Conservation (phyloP, 352 stramenopile genomes). For the Phytophthora sp. region DNA sequence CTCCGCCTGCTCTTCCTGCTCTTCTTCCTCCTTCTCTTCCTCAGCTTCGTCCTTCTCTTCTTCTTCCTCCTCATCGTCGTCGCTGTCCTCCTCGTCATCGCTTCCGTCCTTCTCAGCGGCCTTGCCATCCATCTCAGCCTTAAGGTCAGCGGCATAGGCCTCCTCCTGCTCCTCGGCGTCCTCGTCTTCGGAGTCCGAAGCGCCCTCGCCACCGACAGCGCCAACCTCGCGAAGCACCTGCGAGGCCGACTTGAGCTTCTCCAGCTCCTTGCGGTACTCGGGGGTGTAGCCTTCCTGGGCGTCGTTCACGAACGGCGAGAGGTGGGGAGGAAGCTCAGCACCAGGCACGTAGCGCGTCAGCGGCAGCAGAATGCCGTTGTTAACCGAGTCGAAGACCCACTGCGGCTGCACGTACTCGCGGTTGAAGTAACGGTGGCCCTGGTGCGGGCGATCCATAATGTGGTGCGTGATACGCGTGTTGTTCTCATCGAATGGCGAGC, state of each 20-base stretch:
- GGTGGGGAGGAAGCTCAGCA: conserved; percentile 87
- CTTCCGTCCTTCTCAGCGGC: conserved; percentile 34
- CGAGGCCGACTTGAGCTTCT: conserved; percentile 84
- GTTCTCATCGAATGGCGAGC: conserved; percentile 91
- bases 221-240: conserved; percentile 75
- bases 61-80: conserved; percentile 21
- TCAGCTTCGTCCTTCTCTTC: conserved; percentile 56
- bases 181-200: conserved; percentile 48
- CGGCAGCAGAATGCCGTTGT: conserved; percentile 96
- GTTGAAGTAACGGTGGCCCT: conserved; percentile 88
- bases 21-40: conserved; percentile 36
- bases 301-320: conserved; percentile 98
- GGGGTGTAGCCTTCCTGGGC: conserved; percentile 96
- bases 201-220: conserved; percentile 38
- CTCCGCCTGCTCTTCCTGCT: conserved; percentile 39
- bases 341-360: conserved; percentile 94
- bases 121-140: conserved; percentile 75
- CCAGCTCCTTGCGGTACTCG: conserved; percentile 94
- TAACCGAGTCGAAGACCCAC: conserved; percentile 99
- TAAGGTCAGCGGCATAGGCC: conserved; percentile 76
- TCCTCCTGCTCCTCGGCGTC: conserved; percentile 75
- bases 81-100: conserved; percentile 51
- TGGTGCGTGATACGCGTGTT: conserved; percentile 97
- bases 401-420: conserved; percentile 99
- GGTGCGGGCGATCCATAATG: conserved; percentile 94